These are phyloP conservation scores for Cadophora malorum DNA, from an alignment of 2,329 filamentous ascomycete species.

Conservation along the genomic window DNA sequence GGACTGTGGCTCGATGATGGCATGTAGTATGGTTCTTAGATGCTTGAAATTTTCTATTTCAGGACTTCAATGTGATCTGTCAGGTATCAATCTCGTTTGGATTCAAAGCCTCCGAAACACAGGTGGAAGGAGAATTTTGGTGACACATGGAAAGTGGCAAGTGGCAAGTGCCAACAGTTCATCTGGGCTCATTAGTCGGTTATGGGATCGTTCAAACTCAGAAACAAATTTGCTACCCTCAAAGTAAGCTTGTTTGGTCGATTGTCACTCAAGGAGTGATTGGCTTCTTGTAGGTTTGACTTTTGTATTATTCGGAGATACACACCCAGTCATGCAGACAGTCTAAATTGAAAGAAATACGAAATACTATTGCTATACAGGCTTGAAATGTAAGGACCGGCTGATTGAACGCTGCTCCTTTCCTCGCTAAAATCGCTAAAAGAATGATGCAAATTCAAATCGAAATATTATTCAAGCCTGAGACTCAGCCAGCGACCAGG, in stretches of 20 bases:
- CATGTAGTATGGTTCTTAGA: neutral
- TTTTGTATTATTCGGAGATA: slow-evolving; percentile 1
- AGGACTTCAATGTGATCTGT: neutral
- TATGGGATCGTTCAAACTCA: neutral
- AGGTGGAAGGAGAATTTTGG: neutral
- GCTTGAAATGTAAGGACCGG: slow-evolving; percentile 16
- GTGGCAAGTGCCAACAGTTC: neutral
- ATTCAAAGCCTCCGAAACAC: neutral
- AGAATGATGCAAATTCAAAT: slow-evolving; percentile 16
- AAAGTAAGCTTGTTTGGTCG: neutral
- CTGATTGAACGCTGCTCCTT: slow-evolving; percentile 10
- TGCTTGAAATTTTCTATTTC: neutral
- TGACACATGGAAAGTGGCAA: neutral
- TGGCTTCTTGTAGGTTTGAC: neutral
- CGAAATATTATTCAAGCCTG: neutral
- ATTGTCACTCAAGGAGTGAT: neutral
- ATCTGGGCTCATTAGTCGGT: neutral
- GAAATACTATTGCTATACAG: slow-evolving; percentile 8
- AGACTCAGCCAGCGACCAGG: slow-evolving; percentile 7
- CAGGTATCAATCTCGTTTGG: neutral
- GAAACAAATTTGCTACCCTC: neutral
- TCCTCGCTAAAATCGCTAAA: slow-evolving; percentile 15
- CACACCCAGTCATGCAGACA: neutral
- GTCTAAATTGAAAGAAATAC: neutral
- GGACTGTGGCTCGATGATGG: no score